Evolutionary conservation across 306 rosid species (phyloP), one percentile per base, ranked within the genome.

Genomic region (Rosa lucieae): DNA sequence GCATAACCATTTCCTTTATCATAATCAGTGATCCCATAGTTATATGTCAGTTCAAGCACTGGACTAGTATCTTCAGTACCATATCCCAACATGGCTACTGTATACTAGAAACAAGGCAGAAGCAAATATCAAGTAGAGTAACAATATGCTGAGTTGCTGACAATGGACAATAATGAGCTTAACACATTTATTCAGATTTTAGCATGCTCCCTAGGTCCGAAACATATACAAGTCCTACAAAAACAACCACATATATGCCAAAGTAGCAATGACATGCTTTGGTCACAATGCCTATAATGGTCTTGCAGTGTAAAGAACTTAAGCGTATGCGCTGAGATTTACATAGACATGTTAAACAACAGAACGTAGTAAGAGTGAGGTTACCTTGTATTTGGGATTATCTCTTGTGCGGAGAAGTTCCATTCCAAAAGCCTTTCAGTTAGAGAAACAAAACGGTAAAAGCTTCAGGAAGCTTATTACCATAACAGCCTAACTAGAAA

Each of bases 1-100:
- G 90, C 97, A 88, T 92, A 92, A 52, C 88, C 97, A 81, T 89
- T 87, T 82, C 97, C 97, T 69, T 83, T 86, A 56, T 87, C 90
- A 79, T 92, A 92, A 35, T 90, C 82, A 1, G 78, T 88, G 85
- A 92, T 82, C 74, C 92, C 96, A 66, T 89, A 89, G 74, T 92
- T 90, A 85, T 84, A 92, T 44, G 91, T 88, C 90, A 92, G 80
- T 79, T 90, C 93, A 63, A 92, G 78, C 71, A 92, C 91, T 65
- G 88, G 67, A 52, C 12, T 88, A 79, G 88, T 89, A 71, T 90
- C 92, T 88, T 92, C 96, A 59, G 92, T 90, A 71, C 96, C 92
- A 73, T 88, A 92, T 35, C 97, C 96, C 80, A 92, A 53, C 63
- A 84, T 71, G 51, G 96, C 97, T 23, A 84, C 67, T 23, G 93